phyloP scores from a whole-genome alignment of 768 basidiomycete species.

The Pisolithus marmoratus region DNA sequence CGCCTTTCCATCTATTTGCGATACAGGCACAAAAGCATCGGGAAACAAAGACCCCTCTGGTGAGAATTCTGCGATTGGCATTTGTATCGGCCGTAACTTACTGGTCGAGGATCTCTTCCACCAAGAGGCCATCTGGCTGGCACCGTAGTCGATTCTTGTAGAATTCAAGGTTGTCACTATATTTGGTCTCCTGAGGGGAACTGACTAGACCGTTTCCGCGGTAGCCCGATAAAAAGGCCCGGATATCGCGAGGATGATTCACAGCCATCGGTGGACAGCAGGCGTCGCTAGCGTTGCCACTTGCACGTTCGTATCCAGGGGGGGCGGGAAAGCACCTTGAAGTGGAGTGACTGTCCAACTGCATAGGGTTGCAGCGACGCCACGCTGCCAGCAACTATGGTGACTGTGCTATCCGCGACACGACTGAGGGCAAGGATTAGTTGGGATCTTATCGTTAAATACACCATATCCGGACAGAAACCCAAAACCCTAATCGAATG shows the following conservation, averaged over 20 bases:
- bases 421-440: too few species aligned
- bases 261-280: slow-evolving; percentile 10
- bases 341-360: too few species aligned
- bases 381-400: too few species aligned
- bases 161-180: slow-evolving; percentile 49
- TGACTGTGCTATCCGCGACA: too few species aligned
- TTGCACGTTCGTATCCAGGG: too few species aligned
- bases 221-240: slow-evolving; percentile 21
- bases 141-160: slow-evolving; percentile 54
- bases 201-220: slow-evolving; percentile 9
- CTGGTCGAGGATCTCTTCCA: slow-evolving; percentile 61
- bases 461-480: neutral
- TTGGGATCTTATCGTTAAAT: too few species aligned
- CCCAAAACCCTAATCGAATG: neutral
- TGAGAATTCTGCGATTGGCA: neutral
- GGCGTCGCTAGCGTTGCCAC: neutral
- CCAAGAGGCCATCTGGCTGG: slow-evolving; percentile 52
- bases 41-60: neutral
- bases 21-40: too few species aligned
- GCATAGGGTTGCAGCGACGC: too few species aligned
- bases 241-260: slow-evolving; percentile 18
- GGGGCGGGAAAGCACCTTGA: too few species aligned
- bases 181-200: neutral
- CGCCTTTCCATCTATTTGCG: slow-evolving; percentile 51
- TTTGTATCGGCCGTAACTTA: slow-evolving; percentile 22